Evolutionary conservation across 768 basidiomycete genomes (phyloP), one percentile per base, ranked within the genome.

Genomic region (Phylloporus rhodoxanthus): DNA sequence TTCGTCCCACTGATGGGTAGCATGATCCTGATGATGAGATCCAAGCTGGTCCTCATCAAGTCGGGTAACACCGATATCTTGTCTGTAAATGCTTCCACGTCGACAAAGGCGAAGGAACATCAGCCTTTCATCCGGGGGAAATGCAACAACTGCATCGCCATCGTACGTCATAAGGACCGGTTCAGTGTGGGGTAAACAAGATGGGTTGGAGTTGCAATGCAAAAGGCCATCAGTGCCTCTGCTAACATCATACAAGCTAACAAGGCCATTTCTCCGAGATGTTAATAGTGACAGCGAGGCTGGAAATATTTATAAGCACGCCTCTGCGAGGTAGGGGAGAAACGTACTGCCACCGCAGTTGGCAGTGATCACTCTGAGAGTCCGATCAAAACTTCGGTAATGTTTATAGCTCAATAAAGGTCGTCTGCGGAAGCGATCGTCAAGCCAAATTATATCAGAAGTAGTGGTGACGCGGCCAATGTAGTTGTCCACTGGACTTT

Each of bases 381-480:
- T 79, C 17, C 79, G 75, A 60, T 91, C 87, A 42, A 68, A 74
- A 32, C 74, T 70, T 17, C 87, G 73, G 42, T 73, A 68, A 62
- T 91, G 88, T 47, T 74, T 78, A 55, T 76, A 76, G 4, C 75
- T 78, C 8, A 91, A 55, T 4, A 90, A 59, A 6, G 87, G 84
- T 51, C 69, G 78, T 20, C 61, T 61, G n/a, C 75, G 66, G 57
- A 73, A 76, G 28, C 87, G 77, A 25, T 72, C 68, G 58, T 91
- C 88, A 25, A 90, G 62, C 87, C 88, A 91, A 13, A 83, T 54
- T 14, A 90, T 57, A 39, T 84, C 74, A 1, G 68, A 70, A 1
- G 85, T 90, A 1, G 86, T 80, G 26, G 74, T 75, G 3, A 87
- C 54, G 3, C 77, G 75, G 26, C 82, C 58, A 33, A 82, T 63